Evolutionary conservation across 2,329 filamentous ascomycete genomes (phyloP).

Genomic region (Diaporthe ilicicola): DNA sequence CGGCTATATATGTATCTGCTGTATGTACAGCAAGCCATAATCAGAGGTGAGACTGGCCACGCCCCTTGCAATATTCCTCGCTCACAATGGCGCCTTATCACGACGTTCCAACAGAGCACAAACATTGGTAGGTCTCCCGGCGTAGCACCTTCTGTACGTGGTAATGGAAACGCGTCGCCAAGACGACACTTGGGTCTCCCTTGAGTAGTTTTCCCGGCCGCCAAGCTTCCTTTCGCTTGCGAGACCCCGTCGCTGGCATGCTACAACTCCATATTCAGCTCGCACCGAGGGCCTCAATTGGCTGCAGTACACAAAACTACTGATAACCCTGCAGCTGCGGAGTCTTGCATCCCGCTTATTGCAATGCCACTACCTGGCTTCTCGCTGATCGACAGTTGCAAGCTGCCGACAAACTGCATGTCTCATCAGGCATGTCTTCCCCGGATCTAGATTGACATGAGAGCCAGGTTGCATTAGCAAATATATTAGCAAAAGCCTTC

Average conservation of each 20-base stretch:
- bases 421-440: neutral
- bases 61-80: neutral
- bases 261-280: neutral
- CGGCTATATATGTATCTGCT: neutral
- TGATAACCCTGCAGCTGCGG: neutral
- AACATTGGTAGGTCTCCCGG: neutral
- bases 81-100: slow-evolving; percentile 18
- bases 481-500: neutral
- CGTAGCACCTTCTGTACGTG: slow-evolving; percentile 11
- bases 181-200: neutral
- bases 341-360: slow-evolving; percentile 19
- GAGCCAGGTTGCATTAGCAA: neutral
- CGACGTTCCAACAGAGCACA: neutral
- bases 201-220: slow-evolving; percentile 16
- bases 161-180: slow-evolving; percentile 18
- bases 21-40: neutral
- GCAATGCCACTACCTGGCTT: slow-evolving; percentile 1
- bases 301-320: neutral
- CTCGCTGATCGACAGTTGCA: slow-evolving; percentile 7
- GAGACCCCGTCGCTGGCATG: neutral
- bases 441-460: neutral
- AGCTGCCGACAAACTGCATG: neutral
- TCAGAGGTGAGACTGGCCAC: neutral
- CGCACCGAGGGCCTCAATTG: neutral
- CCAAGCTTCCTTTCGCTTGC: slow-evolving; percentile 15